Evolutionary conservation across 2,329 filamentous ascomycete genomes (phyloP).

Genomic region (Penicillium verrucosum): DNA sequence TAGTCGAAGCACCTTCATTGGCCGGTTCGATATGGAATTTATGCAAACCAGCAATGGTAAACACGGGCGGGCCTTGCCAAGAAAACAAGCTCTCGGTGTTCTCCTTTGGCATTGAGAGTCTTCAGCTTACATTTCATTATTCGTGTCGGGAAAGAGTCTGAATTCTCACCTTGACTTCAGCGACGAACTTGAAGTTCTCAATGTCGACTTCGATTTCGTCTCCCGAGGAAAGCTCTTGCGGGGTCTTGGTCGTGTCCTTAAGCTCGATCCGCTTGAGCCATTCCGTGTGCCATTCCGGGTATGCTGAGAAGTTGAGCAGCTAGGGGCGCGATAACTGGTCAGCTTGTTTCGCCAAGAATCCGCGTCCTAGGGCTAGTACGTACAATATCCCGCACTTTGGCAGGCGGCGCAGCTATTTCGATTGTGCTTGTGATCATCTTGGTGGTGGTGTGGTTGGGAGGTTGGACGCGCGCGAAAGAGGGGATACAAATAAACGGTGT

Average conservation of each 20-base stretch:
- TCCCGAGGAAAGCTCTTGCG: conserved; percentile 3
- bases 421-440: conserved; percentile 26
- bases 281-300: conserved; percentile 26
- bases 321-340: background rate
- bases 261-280: conserved; percentile 22
- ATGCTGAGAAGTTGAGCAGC: conserved; percentile 26
- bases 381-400: conserved; percentile 30
- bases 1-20: conserved; percentile 23
- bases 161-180: conserved; percentile 15
- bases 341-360: background rate
- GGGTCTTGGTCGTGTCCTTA: conserved; percentile 16
- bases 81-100: conserved; percentile 25
- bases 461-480: background rate
- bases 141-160: background rate
- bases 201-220: conserved; percentile 18
- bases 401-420: conserved; percentile 24
- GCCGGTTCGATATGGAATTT: conserved; percentile 23
- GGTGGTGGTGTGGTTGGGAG: background rate
- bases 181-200: conserved; percentile 20
- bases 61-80: conserved; percentile 30
- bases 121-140: background rate
- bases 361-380: background rate
- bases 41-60: conserved; percentile 25
- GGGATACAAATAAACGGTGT: background rate
- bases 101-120: conserved; percentile 7